phyloP scores from a whole-genome alignment of 1,284 basidiomycete genomes.

The Heterobasidion irregulare region DNA sequence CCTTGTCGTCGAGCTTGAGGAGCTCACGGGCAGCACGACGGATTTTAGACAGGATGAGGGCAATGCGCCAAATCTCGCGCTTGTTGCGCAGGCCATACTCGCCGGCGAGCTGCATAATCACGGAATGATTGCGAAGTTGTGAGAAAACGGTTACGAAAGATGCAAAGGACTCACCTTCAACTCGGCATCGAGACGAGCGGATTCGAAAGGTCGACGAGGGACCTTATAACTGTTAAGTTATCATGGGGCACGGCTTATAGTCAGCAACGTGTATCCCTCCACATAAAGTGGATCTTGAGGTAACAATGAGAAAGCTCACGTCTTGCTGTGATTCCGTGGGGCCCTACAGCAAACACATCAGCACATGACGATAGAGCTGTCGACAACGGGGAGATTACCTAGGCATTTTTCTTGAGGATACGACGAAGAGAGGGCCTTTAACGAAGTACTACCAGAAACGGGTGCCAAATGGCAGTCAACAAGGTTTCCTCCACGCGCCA shows the following conservation, averaged over 20 bases:
- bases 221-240: constrained; percentile 83
- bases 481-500: constrained; percentile 21
- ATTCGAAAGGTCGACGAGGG: constrained; percentile 96
- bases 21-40: constrained; percentile 99
- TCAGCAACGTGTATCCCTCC: constrained; percentile 58
- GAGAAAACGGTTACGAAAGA: not conserved
- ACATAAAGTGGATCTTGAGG: constrained; percentile 61
- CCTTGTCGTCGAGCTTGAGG: constrained; percentile 99
- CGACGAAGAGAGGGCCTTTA: constrained; percentile 11
- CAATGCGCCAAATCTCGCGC: constrained; percentile 99
- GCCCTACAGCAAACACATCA: constrained; percentile 51
- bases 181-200: constrained; percentile 98
- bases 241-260: constrained; percentile 51
- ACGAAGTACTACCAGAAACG: constrained; percentile 11
- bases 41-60: constrained; percentile 97
- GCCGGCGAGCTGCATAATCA: constrained; percentile 75
- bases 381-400: constrained; percentile 44
- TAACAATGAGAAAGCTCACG: constrained; percentile 52
- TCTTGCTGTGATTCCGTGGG: constrained; percentile 84
- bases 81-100: constrained; percentile 99
- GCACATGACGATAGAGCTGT: constrained; percentile 13
- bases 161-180: constrained; percentile 66
- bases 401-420: constrained; percentile 65
- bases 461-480: constrained; percentile 16
- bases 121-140: constrained; percentile 3